A percentile compares a stretch with the other conserved stretches of the same genome.
Evolutionary conservation across 768 basidiomycete genomes (phyloP).

Genomic region (Russula lepida): DNA sequence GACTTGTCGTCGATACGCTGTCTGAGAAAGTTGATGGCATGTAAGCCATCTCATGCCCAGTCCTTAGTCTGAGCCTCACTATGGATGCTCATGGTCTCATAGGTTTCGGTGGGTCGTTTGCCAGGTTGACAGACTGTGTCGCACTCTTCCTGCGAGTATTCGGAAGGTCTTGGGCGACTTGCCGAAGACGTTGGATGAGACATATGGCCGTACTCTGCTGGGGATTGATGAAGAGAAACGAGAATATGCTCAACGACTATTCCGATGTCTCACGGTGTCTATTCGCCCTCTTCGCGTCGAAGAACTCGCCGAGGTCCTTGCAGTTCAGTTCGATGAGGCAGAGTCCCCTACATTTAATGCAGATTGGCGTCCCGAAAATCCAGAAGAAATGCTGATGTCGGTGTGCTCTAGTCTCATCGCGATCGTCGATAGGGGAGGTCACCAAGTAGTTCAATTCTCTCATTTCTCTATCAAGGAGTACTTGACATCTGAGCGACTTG

Average conservation of each 20-base stretch:
- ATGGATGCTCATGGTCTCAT: no score
- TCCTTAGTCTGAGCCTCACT: no score
- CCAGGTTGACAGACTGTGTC: not conserved
- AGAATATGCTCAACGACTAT: not conserved
- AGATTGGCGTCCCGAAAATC: not conserved
- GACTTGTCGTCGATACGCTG: not conserved
- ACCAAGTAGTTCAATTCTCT: not conserved
- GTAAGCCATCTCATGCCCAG: not conserved
- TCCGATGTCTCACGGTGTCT: not conserved
- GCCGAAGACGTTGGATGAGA: not conserved
- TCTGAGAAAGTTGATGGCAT: not conserved
- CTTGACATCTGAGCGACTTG: not conserved
- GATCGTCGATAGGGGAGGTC: not conserved
- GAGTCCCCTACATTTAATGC: not conserved
- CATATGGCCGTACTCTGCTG: not conserved
- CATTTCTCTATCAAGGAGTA: not conserved
- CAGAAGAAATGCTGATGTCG: not conserved
- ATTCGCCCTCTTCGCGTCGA: not conserved
- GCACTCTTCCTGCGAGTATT: not conserved
- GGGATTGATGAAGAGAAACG: not conserved
- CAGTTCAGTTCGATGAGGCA: not conserved
- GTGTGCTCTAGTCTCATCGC: not conserved
- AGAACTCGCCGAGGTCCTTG: not conserved
- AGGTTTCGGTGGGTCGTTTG: not conserved
- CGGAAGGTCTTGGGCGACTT: not conserved